phyloP scores from a whole-genome alignment of 2,329 filamentous ascomycete species.

The Hyphodiscus sp. region DNA sequence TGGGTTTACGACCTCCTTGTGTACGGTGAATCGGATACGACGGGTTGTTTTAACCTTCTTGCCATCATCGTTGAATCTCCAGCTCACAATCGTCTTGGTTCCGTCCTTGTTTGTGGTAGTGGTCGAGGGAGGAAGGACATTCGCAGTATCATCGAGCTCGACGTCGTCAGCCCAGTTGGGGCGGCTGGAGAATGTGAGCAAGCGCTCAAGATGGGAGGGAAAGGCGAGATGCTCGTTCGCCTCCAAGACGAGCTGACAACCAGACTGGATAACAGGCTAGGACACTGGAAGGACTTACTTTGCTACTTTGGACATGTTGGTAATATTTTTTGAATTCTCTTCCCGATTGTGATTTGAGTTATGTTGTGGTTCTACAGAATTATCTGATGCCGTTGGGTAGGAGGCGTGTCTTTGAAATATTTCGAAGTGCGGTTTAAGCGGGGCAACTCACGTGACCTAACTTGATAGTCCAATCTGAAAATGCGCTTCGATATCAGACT shows the following conservation, averaged over 20 bases:
- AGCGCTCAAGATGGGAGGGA: neutral
- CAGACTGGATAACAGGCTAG: neutral
- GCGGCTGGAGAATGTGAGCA: slow-evolving; percentile 23
- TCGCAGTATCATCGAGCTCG: slow-evolving; percentile 69
- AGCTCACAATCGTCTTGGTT: slow-evolving; percentile 90
- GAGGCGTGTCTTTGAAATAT: no score
- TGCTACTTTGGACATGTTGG: slow-evolving; percentile 39
- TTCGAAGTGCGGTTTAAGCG: no score
- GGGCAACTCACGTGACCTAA: no score
- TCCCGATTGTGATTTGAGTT: neutral
- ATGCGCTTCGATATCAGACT: no score
- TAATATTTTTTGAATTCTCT: neutral
- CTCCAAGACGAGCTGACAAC: neutral
- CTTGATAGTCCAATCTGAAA: no score
- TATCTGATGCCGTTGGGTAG: neutral
- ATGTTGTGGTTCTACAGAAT: neutral
- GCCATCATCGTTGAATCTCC: slow-evolving; percentile 83
- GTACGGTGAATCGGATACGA: slow-evolving; percentile 84
- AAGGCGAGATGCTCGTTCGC: neutral
- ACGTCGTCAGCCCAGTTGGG: slow-evolving; percentile 89
- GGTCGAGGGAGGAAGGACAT: slow-evolving; percentile 69
- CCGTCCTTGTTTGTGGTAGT: slow-evolving; percentile 97
- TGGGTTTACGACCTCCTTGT: slow-evolving; percentile 92
- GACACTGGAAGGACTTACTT: slow-evolving; percentile 32
- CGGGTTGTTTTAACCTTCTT: slow-evolving; percentile 97